Percentiles rank a stretch among this genome's conserved stretches.
These are phyloP conservation scores for Yamadazyma olivae DNA, from an alignment of 805 yeast species.

Conservation along the genomic window DNA sequence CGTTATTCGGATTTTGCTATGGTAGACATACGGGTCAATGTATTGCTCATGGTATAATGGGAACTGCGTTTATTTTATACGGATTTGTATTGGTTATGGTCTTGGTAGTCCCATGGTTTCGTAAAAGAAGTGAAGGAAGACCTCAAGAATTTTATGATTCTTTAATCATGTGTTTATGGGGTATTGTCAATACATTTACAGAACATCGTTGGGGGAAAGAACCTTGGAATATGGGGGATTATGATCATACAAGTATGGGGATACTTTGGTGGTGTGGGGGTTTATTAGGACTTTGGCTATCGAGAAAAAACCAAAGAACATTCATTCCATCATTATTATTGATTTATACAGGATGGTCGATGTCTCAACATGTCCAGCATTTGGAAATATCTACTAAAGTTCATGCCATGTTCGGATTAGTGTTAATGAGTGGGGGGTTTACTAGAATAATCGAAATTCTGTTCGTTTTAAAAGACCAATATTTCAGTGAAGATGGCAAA, in stretches of 20 bases:
- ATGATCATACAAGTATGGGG: constrained; percentile 96
- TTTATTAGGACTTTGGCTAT: constrained; percentile 72
- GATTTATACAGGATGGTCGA: constrained; percentile 89
- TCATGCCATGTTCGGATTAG: constrained; percentile 82
- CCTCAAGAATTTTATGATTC: constrained; percentile 84
- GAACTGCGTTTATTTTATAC: constrained; percentile 77
- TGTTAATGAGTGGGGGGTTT: constrained; percentile 75
- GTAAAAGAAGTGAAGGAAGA: constrained; percentile 31
- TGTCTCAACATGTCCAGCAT: constrained; percentile 85
- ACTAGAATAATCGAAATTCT: constrained; percentile 76
- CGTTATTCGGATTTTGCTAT: constrained; percentile 85
- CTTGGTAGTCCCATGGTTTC: constrained; percentile 72
- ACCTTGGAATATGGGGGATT: constrained; percentile 89
- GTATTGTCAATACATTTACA: constrained; percentile 90
- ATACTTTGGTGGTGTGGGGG: constrained; percentile 97
- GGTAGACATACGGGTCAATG: constrained; percentile 88
- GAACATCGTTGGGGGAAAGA: constrained; percentile 94
- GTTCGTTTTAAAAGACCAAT: constrained; percentile 65
- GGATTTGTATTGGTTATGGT: constrained; percentile 69
- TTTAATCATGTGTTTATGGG: constrained; percentile 80
- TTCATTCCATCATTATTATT: constrained; percentile 80
- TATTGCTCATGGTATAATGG: constrained; percentile 97
- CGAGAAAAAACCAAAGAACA: constrained; percentile 59
- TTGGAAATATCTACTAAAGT: constrained; percentile 78
- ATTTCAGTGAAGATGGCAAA: constrained; percentile 35